These are phyloP conservation scores for Tuber melanosporum DNA, from an alignment of 495 filamentous ascomycete genomes.

Conservation along the genomic window DNA sequence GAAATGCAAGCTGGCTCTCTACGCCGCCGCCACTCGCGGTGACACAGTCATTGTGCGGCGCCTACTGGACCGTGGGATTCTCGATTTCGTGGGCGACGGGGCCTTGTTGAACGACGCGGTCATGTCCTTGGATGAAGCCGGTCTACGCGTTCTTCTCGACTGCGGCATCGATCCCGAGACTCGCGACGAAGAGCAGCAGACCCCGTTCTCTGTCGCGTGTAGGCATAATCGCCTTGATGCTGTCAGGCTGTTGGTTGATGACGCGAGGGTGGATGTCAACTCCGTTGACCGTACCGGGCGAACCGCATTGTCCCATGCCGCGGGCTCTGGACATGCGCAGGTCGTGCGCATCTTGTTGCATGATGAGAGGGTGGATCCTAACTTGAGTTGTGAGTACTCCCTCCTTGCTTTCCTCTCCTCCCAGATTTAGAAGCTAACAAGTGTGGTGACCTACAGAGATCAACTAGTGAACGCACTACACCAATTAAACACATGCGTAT, in stretches of 20 bases:
- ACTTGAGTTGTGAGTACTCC: neutral
- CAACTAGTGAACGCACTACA: neutral
- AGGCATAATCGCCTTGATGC: neutral
- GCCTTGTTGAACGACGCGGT: neutral
- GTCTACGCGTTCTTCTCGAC: neutral
- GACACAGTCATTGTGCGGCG: neutral
- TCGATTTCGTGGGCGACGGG: neutral
- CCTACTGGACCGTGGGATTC: neutral
- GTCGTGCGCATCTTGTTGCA: neutral
- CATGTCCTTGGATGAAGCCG: neutral
- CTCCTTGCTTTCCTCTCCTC: neutral
- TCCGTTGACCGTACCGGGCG: neutral
- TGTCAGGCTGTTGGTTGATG: neutral
- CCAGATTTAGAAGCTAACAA: neutral
- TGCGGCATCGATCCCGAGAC: neutral
- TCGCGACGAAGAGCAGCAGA: neutral
- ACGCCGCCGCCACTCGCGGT: neutral
- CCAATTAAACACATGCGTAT: neutral
- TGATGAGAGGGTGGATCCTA: neutral
- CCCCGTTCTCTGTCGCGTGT: neutral
- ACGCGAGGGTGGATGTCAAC: neutral
- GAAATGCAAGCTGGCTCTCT: neutral
- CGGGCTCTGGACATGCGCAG: neutral
- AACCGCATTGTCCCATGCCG: neutral
- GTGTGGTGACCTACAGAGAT: neutral